These are phyloP conservation scores for Oryza punctata DNA, from an alignment of 176 grass and related monocot genomes.

Conservation along the genomic window DNA sequence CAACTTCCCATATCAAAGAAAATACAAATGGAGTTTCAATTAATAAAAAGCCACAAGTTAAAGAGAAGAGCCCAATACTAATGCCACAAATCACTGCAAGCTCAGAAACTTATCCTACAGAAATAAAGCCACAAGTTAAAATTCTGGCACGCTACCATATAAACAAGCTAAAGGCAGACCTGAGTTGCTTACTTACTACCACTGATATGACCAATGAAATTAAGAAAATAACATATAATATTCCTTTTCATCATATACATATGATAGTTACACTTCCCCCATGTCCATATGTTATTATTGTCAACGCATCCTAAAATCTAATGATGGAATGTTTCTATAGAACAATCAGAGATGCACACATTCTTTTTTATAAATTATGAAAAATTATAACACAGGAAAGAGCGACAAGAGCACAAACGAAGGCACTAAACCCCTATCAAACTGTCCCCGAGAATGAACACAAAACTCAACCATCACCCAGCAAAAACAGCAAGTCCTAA, in stretches of 20 bases:
- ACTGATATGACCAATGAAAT: neutral
- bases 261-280: neutral
- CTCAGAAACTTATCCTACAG: neutral
- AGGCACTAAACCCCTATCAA: neutral
- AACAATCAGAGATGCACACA: neutral
- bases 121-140: neutral
- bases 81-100: neutral
- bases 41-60: neutral
- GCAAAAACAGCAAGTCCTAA: neutral
- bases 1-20: neutral
- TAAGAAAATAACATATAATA: neutral
- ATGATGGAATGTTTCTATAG: neutral
- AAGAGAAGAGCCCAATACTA: neutral
- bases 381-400: neutral
- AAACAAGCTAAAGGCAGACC: neutral
- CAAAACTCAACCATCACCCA: neutral
- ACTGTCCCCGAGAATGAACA: neutral
- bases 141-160: neutral
- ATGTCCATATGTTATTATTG: neutral
- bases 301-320: neutral
- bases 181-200: neutral
- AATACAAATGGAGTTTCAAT: slow-evolving; percentile 3
- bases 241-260: neutral
- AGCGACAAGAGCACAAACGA: slow-evolving; percentile 5
- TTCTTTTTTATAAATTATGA: neutral